Base-by-base conservation (phyloP, 805 yeast species). In the Danielozyma ontarioensis region DNA sequence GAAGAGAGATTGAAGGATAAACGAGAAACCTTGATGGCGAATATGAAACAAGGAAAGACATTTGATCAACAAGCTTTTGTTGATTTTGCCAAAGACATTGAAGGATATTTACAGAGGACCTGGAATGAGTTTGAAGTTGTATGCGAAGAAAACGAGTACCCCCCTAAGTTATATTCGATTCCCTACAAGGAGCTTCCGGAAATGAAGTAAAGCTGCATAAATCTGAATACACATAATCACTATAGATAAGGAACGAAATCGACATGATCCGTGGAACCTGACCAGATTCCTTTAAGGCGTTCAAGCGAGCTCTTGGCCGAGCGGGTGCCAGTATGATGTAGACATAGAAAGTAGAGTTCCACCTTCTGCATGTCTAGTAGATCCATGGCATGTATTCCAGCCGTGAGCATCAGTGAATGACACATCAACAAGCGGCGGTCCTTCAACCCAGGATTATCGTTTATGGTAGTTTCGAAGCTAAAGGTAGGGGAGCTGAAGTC, bases 121-220 rank as follows among this genome's bases (percentile, higher is more conserved):
- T 62, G 56, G 49, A 39, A 48, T 31, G 64, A 62, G 36, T 57
- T 61, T 50, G 67, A 61, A 37, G 45, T 48, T 12, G 57, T 53
- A 7, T 19, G 45, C 22, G 22, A 19, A 6, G 22, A 19, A 10
- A 10, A 6, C 8, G 22, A 49, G 14, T 56, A 53, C 29, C 62
- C 62, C 4, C 49, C 59, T 2, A 35, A 48, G 15, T 36, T 42
- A 12, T 56, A 55, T 27, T 36, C 45, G 2, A 42, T 34, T n/a
- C 53, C 55, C 12, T 56, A 56, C 26, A 38, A 29, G 4, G 43
- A 45, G 28, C 27, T 45, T 10, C 29, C 29, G 5, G 29, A 27
- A 11, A 5, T 12, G 21, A 15, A 30, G 27, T 17, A 22, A 30
- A 30, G 8, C 12, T 21, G 2, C 22, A 19, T 19, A 10, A n/a